Evolutionary conservation across 2,329 filamentous ascomycete genomes (phyloP), one percentile per base, ranked within the genome.

Genomic region (Fusarium goolgardi): DNA sequence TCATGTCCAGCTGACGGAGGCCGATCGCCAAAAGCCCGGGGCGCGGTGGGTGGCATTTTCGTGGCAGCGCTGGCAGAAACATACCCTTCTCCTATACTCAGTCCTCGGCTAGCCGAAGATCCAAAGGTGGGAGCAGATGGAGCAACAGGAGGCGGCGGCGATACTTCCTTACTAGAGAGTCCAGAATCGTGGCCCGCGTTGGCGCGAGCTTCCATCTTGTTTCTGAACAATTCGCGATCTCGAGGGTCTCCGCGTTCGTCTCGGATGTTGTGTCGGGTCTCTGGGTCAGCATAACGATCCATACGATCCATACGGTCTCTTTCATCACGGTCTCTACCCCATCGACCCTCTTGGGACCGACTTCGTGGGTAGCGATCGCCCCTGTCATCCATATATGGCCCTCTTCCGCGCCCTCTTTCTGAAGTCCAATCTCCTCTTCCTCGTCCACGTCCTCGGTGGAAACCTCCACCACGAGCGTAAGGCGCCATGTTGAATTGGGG

Each of bases 301-400:
- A 77, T 77, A 56, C 81, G 73, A 46, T 83, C 82, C 40, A 76
- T 76, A 31, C 78, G 75, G 31, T 87, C 85, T 39, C 86, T 84
- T 13, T 87, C 85, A 63, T 88, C 85, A 50, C 85, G 81, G 9
- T 88, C 86, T 46, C 86, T 82, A 21, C 76, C 80, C 83, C 85
- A 87, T 34, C 86, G 85, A 58, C 88, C 86, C 73, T 90, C 88
- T 72, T 89, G 86, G 66, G 89, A 91, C 65, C 89, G 85, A 71
- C 88, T 90, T 72, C 90, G 83, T 20, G 85, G 85, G 55, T 91
- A 91, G 15, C 86, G 84, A 62, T 91, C 81, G 40, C 74, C 83
- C 40, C 86, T 82, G 43, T 90, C 90, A 59, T 90, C 87, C 69
- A 74, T 73, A 67, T 87, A 88, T 47, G 84, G 85, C 2, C 82